A percentile compares a stretch with the other conserved stretches of the same genome.
phyloP scores from a whole-genome alignment of 306 rosid species.

The Prunus salicina region DNA sequence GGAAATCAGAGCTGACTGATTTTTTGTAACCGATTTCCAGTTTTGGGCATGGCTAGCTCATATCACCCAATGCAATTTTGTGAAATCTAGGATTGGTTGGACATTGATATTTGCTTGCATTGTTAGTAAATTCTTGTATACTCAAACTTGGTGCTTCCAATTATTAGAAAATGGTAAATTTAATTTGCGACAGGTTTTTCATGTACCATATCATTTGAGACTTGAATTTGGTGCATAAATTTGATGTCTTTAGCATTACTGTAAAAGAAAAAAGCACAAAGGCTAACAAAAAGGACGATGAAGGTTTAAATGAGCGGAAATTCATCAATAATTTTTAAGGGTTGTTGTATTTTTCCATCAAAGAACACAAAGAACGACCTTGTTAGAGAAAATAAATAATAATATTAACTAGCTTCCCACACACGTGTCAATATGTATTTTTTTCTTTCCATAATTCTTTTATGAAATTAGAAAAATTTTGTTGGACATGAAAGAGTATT shows the following conservation, averaged over 20 bases:
- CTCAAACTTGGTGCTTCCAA: not conserved
- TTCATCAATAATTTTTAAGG: too few relatives aligned
- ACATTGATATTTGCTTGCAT: not conserved
- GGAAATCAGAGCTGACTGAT: not conserved
- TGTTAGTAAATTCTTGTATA: not conserved
- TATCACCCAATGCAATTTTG: too few relatives aligned
- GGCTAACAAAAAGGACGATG: not conserved
- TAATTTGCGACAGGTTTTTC: not conserved
- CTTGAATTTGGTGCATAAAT: too few relatives aligned
- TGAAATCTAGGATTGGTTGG: not conserved
- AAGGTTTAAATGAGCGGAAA: not conserved
- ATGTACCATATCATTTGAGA: not conserved
- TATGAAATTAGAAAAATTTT: too few relatives aligned
- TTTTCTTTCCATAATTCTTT: too few relatives aligned
- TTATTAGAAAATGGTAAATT: not conserved
- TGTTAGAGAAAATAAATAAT: too few relatives aligned
- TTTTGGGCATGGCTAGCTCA: not conserved
- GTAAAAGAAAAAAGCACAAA: not conserved
- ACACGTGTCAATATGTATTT: too few relatives aligned
- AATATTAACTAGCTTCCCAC: too few relatives aligned
- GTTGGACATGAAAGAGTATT: too few relatives aligned
- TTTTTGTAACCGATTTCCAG: not conserved
- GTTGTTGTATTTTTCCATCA: too few relatives aligned
- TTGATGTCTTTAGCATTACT: too few relatives aligned
- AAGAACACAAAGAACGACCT: too few relatives aligned